Evolutionary conservation across 2,329 filamentous ascomycete genomes (phyloP), one percentile per base, ranked within the genome.

Genomic region (Aspergillus luchuensis): DNA sequence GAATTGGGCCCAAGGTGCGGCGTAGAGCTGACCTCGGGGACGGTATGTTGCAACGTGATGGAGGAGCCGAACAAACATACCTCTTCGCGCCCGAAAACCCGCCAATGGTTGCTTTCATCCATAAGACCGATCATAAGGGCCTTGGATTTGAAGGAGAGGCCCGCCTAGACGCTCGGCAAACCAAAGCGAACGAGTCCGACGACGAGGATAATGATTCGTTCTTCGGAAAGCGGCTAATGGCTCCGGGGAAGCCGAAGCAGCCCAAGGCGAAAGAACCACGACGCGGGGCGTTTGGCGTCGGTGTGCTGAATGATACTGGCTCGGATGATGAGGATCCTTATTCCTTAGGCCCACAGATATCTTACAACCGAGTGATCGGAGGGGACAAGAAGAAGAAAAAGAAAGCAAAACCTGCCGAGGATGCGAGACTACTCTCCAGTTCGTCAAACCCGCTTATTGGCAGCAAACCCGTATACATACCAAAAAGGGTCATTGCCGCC

Each of bases 311-410:
- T 69, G 94, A 97, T 67, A 95, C 89, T 19, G 93, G 92, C 10
- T 97, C 94, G 4, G 95, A 98, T 67, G 93, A 97, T 49, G 95
- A 98, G 69, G 93, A 97, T 70, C 91, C 92, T 0, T 98, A 97
- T 72, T 91, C 94, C 60, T 89, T 98, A 56, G 94, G 94, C 0
- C 95, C 95, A 0, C 89, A 88, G 66, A 96, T 97, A 73, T 91
- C 89, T 11, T 97, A 96, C 76, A 96, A 91, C 68, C 86, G 88
- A 43, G 84, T 89, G 5, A 86, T 97, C 61, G 92, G 91, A 17
- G 90, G 89, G 0, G 89, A 93, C 64, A 96, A 91, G 75, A 90
- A 89, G 74, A 93, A 91, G 73, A 90, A 85, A 69, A 88, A 89
- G 71, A 86, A 85, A 60, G 38, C 65, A 45, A 82, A 82, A 60